phyloP scores from a whole-genome alignment of 768 basidiomycete species.

The Tricholoma matsutake region DNA sequence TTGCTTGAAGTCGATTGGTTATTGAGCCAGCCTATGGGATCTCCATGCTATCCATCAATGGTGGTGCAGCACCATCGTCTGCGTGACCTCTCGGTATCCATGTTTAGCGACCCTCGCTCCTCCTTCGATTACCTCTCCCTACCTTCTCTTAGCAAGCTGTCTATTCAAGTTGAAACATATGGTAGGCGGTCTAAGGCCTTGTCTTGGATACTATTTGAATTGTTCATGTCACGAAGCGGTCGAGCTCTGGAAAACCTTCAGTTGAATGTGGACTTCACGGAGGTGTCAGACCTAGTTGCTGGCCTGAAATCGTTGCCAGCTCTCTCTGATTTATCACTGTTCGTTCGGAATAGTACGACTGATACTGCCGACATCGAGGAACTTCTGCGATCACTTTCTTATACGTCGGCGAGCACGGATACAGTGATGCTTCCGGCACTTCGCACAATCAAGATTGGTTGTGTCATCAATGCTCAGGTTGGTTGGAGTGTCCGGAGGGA shows the following conservation, averaged over 20 bases:
- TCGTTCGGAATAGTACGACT: background rate
- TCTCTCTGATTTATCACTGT: background rate
- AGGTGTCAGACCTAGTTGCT: background rate
- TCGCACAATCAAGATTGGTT: background rate
- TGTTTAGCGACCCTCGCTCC: background rate
- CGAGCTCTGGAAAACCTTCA: background rate
- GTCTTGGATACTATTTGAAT: background rate
- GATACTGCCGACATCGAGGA: background rate
- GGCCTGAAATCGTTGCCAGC: background rate
- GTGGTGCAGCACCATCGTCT: background rate
- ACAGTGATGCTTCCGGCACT: background rate
- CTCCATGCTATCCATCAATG: background rate
- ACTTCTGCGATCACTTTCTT: background rate
- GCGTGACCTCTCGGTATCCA: background rate
- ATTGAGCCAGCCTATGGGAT: background rate
- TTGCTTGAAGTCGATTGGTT: background rate
- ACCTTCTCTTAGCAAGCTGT: background rate
- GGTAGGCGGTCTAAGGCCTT: background rate
- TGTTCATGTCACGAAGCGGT: background rate
- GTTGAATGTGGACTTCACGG: background rate
- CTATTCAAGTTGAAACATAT: background rate
- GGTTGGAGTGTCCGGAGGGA: background rate
- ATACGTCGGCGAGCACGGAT: background rate
- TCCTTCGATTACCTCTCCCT: background rate
- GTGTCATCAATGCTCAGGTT: background rate